Conservation (phyloP, 345 rosid species). For the Physaria fendleri region DNA sequence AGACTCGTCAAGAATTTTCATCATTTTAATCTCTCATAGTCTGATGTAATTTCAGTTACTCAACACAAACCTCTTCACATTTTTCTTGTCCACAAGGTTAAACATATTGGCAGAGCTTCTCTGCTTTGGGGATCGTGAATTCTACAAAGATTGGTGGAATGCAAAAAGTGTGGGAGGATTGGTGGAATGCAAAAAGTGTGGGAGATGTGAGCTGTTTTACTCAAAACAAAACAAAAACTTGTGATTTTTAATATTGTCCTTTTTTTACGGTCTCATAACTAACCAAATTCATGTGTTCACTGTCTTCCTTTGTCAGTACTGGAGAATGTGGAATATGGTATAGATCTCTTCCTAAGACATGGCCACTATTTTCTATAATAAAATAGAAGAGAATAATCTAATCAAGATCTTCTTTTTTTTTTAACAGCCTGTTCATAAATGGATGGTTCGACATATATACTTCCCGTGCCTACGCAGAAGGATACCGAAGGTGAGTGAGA, state of each 20-base stretch:
- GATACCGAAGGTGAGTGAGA: slow-evolving; percentile 65
- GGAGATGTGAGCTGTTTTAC: slow-evolving; percentile 57
- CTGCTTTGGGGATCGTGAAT: slow-evolving; percentile 92
- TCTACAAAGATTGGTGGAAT: slow-evolving; percentile 99
- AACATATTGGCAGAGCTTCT: slow-evolving; percentile 95
- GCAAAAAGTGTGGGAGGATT: slow-evolving; percentile 85
- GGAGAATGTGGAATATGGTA: slow-evolving; percentile 99
- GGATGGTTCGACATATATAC: slow-evolving; percentile 98
- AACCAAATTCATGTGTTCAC: slow-evolving; percentile 2
- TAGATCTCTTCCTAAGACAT: slow-evolving; percentile 29
- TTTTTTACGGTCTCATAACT: neutral
- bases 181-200: slow-evolving; percentile 71
- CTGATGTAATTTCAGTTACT: neutral
- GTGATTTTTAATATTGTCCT: neutral
- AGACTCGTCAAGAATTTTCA: neutral
- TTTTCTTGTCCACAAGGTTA: slow-evolving; percentile 52
- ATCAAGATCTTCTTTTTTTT: slow-evolving; percentile 24
- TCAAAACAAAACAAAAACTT: neutral
- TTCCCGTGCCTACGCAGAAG: slow-evolving; percentile 75
- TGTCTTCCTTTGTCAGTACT: slow-evolving; percentile 60
- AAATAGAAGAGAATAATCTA: neutral
- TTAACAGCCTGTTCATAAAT: slow-evolving; percentile 96
- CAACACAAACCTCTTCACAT: neutral
- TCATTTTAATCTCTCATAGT: neutral
- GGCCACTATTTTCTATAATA: neutral